Conservation (phyloP, 2,329 filamentous ascomycete species). For the Epichloe gansuensis region DNA sequence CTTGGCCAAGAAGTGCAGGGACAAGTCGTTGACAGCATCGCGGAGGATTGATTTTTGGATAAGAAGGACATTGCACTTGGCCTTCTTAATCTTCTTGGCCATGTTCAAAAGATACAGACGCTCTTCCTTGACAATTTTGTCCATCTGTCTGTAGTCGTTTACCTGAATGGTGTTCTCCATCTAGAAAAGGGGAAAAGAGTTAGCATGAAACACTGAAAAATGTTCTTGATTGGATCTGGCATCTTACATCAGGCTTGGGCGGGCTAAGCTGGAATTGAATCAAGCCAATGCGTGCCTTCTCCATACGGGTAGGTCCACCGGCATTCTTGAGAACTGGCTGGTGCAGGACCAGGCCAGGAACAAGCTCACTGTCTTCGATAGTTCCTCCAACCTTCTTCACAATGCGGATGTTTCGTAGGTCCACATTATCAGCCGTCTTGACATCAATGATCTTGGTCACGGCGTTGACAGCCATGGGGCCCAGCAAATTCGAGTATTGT, state of each 20-base stretch:
- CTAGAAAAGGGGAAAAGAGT: constrained; percentile 24
- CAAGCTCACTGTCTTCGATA: constrained; percentile 95
- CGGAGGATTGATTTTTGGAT: constrained; percentile 98
- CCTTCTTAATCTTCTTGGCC: constrained; percentile 99
- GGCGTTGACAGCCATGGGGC: constrained; percentile 96
- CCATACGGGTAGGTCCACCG: constrained; percentile 80
- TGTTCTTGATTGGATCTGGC: not conserved
- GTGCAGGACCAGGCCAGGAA: constrained; percentile 85
- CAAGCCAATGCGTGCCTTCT: constrained; percentile 92
- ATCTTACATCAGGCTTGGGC: constrained; percentile 81
- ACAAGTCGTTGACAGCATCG: constrained; percentile 95
- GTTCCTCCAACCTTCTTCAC: constrained; percentile 97
- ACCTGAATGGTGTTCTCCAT: constrained; percentile 99
- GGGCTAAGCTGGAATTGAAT: constrained; percentile 99
- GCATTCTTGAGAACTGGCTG: constrained; percentile 91
- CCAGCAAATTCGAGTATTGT: constrained; percentile 86
- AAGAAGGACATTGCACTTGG: constrained; percentile 95
- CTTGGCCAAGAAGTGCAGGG: constrained; percentile 93
- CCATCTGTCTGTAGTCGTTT: constrained; percentile 99
- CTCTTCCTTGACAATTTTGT: constrained; percentile 99
- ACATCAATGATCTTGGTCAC: constrained; percentile 93
- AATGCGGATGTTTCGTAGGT: constrained; percentile 91
- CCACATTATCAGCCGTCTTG: constrained; percentile 91
- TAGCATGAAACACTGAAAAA: not conserved
- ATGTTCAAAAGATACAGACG: constrained; percentile 95